Conservation (phyloP, 148 eudicot genomes). For the Talinum fruticosum region DNA sequence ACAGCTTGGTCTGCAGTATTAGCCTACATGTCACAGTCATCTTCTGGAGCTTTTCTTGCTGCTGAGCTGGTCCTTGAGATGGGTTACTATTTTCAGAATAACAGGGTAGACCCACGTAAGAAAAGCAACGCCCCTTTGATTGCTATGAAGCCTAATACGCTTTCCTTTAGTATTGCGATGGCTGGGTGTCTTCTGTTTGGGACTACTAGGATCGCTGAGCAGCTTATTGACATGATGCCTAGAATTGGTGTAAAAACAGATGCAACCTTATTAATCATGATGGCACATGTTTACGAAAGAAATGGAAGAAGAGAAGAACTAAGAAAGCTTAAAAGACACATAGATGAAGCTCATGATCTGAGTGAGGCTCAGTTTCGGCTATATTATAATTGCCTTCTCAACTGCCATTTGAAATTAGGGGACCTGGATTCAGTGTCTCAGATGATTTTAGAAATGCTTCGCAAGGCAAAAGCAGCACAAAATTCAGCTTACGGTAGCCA, state of each 20-base stretch:
- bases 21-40: constrained; percentile 63
- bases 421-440: constrained; percentile 70
- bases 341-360: constrained; percentile 66
- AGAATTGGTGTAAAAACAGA: constrained; percentile 71
- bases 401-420: constrained; percentile 80
- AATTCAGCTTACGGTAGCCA: constrained; percentile 71
- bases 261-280: constrained; percentile 58
- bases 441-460: constrained; percentile 89
- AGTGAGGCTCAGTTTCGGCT: constrained; percentile 67
- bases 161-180: constrained; percentile 53
- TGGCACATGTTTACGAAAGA: constrained; percentile 78
- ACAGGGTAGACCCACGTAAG: constrained; percentile 94
- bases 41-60: constrained; percentile 75
- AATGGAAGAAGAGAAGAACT: constrained; percentile 91
- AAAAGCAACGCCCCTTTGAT: constrained; percentile 68
- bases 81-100: constrained; percentile 80
- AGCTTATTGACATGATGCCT: constrained; percentile 89
- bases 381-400: constrained; percentile 75
- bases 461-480: constrained; percentile 77
- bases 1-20: constrained; percentile 70
- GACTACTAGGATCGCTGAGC: constrained; percentile 80
- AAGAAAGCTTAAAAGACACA: constrained; percentile 70
- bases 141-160: constrained; percentile 81
- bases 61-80: constrained; percentile 90
- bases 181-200: constrained; percentile 77